Evolutionary conservation across 1,139 yeast genomes (phyloP), one percentile per base, ranked within the genome.

Genomic region (Yamadazyma triangularis): DNA sequence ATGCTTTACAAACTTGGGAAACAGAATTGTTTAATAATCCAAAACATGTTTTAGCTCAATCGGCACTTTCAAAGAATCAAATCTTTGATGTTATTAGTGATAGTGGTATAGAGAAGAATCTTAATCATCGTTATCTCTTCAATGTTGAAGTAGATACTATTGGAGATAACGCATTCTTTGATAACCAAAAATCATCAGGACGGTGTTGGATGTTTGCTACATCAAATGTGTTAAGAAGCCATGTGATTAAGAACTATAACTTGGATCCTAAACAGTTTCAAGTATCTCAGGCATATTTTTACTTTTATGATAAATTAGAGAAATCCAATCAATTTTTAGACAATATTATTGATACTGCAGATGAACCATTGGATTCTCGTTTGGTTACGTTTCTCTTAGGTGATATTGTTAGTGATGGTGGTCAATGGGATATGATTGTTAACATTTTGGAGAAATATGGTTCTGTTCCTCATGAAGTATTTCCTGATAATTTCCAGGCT

Each of bases 161-260:
- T 47, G 88, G 88, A 3, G 53, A 77, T 3, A 91, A 93, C 14
- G 65, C 55, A 3, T 56, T 38, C 39, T 63, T 78, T 31, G 79
- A 85, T 47, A 78, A 81, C 57, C 95, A 86, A 57, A 73, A 73
- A 48, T 55, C 73, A 23, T 75, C 86, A 11, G 95, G 95, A 24
- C 64, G 95, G 47, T 86, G 95, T 56, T 86, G 95, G 95, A 67
- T 86, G 42, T 85, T 85, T 56, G 95, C 95, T 7, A 73, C 91
- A 1, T 76, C 85, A 34, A 86, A 85, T 46, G 72, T 81, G 31
- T 60, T 85, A 45, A 67, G 95, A 45, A 55, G 81, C 29, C 70
- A 69, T 32, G 74, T 82, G 28, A 78, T 81, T 55, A 64, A 71
- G 45, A 72, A 73, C 51, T 72, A 78, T 54, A 77, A 80, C 47